Evolutionary conservation across 2,329 filamentous ascomycete species (phyloP), one percentile per base, ranked within the genome.

Genomic region (Parastagonospora avenae): DNA sequence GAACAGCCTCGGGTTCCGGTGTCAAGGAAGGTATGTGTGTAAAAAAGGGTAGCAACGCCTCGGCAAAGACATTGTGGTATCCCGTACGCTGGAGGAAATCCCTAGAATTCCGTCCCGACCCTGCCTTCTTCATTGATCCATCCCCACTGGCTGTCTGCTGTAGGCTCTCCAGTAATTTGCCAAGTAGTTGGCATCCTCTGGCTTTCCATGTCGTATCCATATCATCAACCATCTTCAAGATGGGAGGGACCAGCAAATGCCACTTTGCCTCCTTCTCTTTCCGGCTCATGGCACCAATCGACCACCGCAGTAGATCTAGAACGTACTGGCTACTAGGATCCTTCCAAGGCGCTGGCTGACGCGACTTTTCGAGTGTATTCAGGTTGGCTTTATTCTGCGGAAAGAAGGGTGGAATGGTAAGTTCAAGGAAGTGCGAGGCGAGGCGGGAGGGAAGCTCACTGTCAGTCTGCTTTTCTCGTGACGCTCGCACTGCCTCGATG

Each of bases 21-120:
- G 91, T 96, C 36, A 96, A 77, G 10, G 81, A 85, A 0, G 93
- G 92, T 5, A 96, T 79, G 62, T 86, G 90, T 7, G 88, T 80
- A n/a, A 96, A 80, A 31, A 86, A 85, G 0, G 91, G 89, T 57
- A 87, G 81, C 2, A 91, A 74, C 2, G 86, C 83, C 15, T 91
- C 83, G 63, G 87, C 82, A 54, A 93, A 88, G 24, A 93, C 82
- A 11, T 80, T 75, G 16, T 81, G 82, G 7, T 93, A 82, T 1
- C 89, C 39, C 79, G 78, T 10, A 71, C 71, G 38, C 10, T 45
- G 44, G 27, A 92, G 78, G 2, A 87, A 77, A 4, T 72, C 66
- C 1, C 74, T 56, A 0, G 84, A 80, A 37, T 84, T 31, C 11
- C 42, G 45, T 35, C 15, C 39, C 15, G 10, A 33, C 8, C 11